phyloP scores from a whole-genome alignment of 2,329 filamentous ascomycete genomes.

The Penicillium sp. region DNA sequence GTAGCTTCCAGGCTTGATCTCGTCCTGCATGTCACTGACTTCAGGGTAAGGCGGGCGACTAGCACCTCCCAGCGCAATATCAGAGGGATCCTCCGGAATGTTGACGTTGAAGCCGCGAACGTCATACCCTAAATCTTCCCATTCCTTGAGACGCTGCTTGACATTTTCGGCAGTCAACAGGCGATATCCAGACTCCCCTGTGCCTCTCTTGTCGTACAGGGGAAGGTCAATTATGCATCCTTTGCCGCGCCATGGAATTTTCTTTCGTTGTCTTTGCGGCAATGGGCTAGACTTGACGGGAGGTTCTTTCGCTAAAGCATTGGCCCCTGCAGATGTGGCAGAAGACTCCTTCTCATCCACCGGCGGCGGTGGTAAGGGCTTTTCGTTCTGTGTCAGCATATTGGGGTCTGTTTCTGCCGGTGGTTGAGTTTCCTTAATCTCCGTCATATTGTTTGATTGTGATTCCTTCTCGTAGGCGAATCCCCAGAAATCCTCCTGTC shows the following conservation, averaged over 20 bases:
- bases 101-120: constrained; percentile 47
- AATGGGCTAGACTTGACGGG: constrained; percentile 28
- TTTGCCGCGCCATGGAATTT: constrained; percentile 76
- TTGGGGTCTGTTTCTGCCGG: constrained; percentile 25
- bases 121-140: constrained; percentile 51
- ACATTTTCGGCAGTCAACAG: constrained; percentile 48
- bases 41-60: constrained; percentile 52
- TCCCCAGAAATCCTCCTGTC: constrained; percentile 52
- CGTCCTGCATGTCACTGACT: constrained; percentile 41
- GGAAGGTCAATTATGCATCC: constrained; percentile 74
- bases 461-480: constrained; percentile 50
- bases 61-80: constrained; percentile 43
- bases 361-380: constrained; percentile 46
- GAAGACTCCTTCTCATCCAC: constrained; percentile 23
- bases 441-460: constrained; percentile 39
- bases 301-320: constrained; percentile 21
- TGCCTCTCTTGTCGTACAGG: constrained; percentile 68
- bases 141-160: constrained; percentile 43
- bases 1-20: constrained; percentile 38
- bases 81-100: constrained; percentile 32
- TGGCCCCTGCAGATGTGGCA: constrained; percentile 13
- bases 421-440: constrained; percentile 31
- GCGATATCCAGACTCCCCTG: constrained; percentile 42
- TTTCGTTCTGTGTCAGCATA: constrained; percentile 39
- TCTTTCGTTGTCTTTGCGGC: constrained; percentile 63